Evolutionary conservation across 2,329 filamentous ascomycete species (phyloP), one percentile per base, ranked within the genome.

Genomic region (Metarhizium humberi): DNA sequence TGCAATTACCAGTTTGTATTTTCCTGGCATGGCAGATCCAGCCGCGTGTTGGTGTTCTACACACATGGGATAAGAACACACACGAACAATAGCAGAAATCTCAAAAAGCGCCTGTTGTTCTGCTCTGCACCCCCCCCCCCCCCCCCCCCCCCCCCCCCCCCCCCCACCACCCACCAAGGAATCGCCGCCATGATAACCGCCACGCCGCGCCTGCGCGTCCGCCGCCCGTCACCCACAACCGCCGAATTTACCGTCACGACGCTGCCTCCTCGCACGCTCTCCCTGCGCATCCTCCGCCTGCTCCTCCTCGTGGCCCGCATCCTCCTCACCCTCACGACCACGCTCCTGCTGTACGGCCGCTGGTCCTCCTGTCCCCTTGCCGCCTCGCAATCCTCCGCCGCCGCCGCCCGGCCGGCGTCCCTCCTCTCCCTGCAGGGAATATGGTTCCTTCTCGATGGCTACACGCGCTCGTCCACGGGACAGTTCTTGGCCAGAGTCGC

Each of bases 181-280:
- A 40, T 40, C 32, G 2, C 36, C 38, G 13, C 52, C 18, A 60
- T 90, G 86, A 77, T 88, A 60, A 80, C 79, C 46, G 81, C 78
- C 20, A 64, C 75, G 1, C 81, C 83, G 10, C 79, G 79, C 62
- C 81, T 90, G 52, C 78, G 75, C 62, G 79, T 80, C 58, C 79
- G 83, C 60, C 81, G 84, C 25, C 88, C 89, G 51, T 92, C 94
- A 29, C 86, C 90, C 50, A 95, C 91, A 3, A 96, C 94, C n/a
- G 85, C 89, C 67, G 87, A 89, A 61, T 97, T 92, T 78, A 95
- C 88, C 34, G 89, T 96, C 55, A 94, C 92, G 40, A 96, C 92
- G 56, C 82, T 84, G 48, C 83, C 88, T 1, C 72, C 74, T 0
- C 67, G 73, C 4, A 79, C 78, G 0, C 57, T 79, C 16, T 63